phyloP scores from a whole-genome alignment of 2,329 filamentous ascomycete genomes.

The Knoxdaviesia proteae region DNA sequence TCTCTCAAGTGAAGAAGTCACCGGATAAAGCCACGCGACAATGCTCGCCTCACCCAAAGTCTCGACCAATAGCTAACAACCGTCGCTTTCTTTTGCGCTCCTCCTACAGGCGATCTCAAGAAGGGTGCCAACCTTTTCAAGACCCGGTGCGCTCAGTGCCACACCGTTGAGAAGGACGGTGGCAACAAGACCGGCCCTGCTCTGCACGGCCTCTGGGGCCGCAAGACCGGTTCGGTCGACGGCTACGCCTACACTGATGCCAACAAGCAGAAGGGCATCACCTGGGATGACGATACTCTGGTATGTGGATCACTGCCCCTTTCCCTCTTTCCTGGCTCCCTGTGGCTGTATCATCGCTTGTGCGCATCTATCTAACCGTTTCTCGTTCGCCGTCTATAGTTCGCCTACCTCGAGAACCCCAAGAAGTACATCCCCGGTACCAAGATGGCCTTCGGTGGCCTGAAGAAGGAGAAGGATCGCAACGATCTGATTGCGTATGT shows the following conservation, averaged over 20 bases:
- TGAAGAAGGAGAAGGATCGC: conserved; percentile 99
- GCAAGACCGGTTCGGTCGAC: conserved; percentile 76
- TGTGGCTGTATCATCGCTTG: no score
- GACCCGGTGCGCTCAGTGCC: conserved; percentile 96
- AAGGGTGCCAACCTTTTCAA: conserved; percentile 99
- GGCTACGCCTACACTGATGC: conserved; percentile 97
- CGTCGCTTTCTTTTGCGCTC: not conserved
- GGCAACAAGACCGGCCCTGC: conserved; percentile 97
- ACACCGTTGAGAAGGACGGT: conserved; percentile 78
- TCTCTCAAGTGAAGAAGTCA: no score
- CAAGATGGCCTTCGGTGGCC: conserved; percentile 99
- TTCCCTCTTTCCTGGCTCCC: no score
- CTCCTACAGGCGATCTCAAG: conserved; percentile 57
- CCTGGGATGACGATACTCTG: conserved; percentile 70
- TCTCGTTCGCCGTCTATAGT: conserved; percentile 26
- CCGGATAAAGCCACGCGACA: no score
- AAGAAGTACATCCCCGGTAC: conserved; percentile 99
- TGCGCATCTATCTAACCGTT: no score
- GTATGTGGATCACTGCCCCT: conserved; percentile 25
- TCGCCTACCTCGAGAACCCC: conserved; percentile 98
- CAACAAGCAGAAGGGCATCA: conserved; percentile 93
- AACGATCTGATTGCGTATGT: conserved; percentile 95
- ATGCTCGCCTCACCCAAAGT: no score
- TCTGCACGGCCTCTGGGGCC: conserved; percentile 92
- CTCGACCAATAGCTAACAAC: not conserved